Conservation (phyloP, 2,329 filamentous ascomycete species). For the Sordariomycetes sp. region DNA sequence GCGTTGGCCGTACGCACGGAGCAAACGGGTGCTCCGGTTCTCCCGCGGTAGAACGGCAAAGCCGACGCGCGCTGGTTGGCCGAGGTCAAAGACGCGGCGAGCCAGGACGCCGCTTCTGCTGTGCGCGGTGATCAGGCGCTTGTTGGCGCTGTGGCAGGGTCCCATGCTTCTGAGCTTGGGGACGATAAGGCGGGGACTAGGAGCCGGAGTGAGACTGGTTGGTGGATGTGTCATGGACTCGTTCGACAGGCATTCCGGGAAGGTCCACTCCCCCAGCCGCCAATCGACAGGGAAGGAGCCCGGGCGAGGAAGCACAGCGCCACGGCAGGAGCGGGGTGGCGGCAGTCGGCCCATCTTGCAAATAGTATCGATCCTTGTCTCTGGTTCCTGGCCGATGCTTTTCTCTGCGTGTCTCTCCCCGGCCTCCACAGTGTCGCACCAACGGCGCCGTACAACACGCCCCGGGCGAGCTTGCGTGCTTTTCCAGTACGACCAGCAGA, state of each 20-base stretch:
- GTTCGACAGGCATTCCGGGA: too few species aligned
- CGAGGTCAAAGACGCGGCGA: background rate
- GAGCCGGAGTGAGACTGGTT: too few species aligned
- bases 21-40: background rate
- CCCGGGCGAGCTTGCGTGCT: background rate
- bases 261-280: background rate
- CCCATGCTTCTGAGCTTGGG: too few species aligned
- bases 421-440: background rate
- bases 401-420: background rate
- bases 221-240: too few species aligned
- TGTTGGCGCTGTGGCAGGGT: background rate
- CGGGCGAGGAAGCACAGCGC: background rate
- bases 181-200: too few species aligned
- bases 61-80: background rate
- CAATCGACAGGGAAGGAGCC: background rate
- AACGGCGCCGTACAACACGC: background rate
- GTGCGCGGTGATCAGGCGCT: background rate
- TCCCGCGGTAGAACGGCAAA: background rate
- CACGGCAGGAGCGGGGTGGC: background rate
- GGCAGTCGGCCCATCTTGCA: background rate
- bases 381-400: background rate
- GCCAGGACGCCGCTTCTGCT: background rate
- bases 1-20: background rate
- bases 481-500: background rate
- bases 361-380: background rate